Percentiles rank a stretch among this genome's conserved stretches.
These are phyloP conservation scores for Ceratobasidium theobromae DNA, from an alignment of 1,284 basidiomycete genomes.

Conservation along the genomic window DNA sequence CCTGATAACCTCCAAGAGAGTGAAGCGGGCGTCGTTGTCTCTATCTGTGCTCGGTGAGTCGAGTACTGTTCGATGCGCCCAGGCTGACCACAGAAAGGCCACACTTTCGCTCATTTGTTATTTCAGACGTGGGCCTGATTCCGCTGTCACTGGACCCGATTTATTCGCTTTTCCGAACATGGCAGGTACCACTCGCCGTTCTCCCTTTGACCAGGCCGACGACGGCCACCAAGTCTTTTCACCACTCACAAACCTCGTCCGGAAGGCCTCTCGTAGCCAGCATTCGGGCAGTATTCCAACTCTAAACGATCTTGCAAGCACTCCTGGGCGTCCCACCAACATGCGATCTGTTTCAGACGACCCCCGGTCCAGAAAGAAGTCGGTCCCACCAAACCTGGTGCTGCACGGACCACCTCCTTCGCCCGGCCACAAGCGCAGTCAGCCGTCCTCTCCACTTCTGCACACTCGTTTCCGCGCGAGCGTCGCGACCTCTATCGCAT, in stretches of 20 bases:
- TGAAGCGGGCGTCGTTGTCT: too few relatives aligned
- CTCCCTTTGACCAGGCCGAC: slow-evolving; percentile 20
- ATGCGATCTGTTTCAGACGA: slow-evolving; percentile 19
- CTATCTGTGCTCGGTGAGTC: too few relatives aligned
- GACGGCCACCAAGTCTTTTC: slow-evolving; percentile 10
- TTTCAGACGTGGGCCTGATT: too few relatives aligned
- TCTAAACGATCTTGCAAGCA: neutral
- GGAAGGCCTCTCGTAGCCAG: slow-evolving; percentile 19
- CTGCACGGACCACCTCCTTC: neutral
- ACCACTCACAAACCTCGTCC: slow-evolving; percentile 24
- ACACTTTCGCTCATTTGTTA: neutral
- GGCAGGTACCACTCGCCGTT: neutral
- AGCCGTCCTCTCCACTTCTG: slow-evolving; percentile 58
- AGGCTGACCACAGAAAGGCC: neutral
- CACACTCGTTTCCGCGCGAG: slow-evolving; percentile 60
- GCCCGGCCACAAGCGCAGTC: slow-evolving; percentile 11
- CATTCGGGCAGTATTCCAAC: slow-evolving; percentile 8
- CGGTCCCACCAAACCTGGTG: slow-evolving; percentile 13
- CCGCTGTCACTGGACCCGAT: too few relatives aligned
- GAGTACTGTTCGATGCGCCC: too few relatives aligned
- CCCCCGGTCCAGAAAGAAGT: neutral
- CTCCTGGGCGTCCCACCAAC: slow-evolving; percentile 1
- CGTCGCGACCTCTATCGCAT: slow-evolving; percentile 28
- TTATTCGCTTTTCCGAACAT: neutral
- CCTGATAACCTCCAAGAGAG: neutral